Evolutionary conservation across 2,329 filamentous ascomycete genomes (phyloP).

Genomic region (Cryphonectria carpinicola): DNA sequence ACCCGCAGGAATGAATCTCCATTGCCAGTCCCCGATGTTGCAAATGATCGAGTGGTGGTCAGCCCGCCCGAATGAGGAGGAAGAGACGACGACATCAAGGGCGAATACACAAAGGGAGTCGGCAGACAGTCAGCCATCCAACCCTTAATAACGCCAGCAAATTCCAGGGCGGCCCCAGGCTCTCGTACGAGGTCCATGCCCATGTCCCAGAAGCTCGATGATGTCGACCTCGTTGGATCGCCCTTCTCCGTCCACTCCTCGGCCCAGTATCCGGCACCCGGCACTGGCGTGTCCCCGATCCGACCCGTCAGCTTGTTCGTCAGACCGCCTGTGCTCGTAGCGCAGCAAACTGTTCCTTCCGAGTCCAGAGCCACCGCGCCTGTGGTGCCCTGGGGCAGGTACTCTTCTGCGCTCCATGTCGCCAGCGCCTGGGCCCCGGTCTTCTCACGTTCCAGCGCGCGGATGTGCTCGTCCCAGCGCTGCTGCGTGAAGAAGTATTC

Average conservation of each 20-base stretch:
- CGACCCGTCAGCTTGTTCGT: conserved; percentile 88
- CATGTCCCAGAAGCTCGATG: conserved; percentile 25
- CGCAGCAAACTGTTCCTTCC: conserved; percentile 73
- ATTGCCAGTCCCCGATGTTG: conserved; percentile 80
- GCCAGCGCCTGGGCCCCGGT: conserved; percentile 41
- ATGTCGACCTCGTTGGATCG: conserved; percentile 35
- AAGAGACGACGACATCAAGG: conserved; percentile 28
- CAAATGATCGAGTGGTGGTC: conserved; percentile 51
- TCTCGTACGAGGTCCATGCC: conserved; percentile 13
- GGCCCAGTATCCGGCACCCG: conserved; percentile 89
- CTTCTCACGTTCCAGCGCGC: conserved; percentile 55
- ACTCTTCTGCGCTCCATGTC: conserved; percentile 65
- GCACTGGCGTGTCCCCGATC: conserved; percentile 82
- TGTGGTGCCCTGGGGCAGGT: conserved; percentile 81
- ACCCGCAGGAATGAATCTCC: conserved; percentile 84
- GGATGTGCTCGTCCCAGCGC: conserved; percentile 70
- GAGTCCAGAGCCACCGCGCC: conserved; percentile 81
- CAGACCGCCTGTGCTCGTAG: conserved; percentile 73
- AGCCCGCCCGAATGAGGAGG: neutral
- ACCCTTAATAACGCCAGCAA: conserved; percentile 49
- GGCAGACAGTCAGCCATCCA: conserved; percentile 66
- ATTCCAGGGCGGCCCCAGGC: conserved; percentile 41
- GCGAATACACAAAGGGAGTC: conserved; percentile 47
- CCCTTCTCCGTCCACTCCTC: conserved; percentile 72
- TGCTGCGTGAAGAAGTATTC: conserved; percentile 78